Evolutionary conservation across 805 yeast genomes (phyloP).

Genomic region (Zygosaccharomyces siamensis): DNA sequence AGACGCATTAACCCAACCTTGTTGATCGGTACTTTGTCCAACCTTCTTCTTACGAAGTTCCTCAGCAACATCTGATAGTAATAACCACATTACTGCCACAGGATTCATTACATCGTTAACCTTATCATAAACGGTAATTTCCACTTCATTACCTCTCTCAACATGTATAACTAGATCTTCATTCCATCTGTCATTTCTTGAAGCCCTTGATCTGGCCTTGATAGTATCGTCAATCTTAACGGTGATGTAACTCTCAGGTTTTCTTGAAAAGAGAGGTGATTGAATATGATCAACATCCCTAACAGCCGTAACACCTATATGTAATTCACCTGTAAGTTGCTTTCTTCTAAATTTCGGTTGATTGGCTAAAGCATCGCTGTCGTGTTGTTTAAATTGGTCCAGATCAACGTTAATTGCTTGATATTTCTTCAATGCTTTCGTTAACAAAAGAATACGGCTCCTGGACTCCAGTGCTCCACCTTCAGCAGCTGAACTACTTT

Average conservation of each 20-base stretch:
- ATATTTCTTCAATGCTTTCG: conserved; percentile 78
- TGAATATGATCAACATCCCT: conserved; percentile 92
- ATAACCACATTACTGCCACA: conserved; percentile 88
- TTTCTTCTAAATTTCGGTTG: conserved; percentile 74
- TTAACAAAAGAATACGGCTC: conserved; percentile 77
- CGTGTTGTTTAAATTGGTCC: conserved; percentile 54
- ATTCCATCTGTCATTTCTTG: conserved; percentile 73
- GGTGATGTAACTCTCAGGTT: conserved; percentile 72
- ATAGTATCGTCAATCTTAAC: conserved; percentile 87
- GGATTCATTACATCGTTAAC: conserved; percentile 64
- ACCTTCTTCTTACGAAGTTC: conserved; percentile 89
- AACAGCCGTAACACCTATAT: conserved; percentile 66
- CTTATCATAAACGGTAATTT: conserved; percentile 80
- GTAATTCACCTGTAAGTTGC: conserved; percentile 76
- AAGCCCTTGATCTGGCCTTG: conserved; percentile 65
- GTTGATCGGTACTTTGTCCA: conserved; percentile 59
- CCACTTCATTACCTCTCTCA: conserved; percentile 89
- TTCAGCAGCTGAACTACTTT: conserved; percentile 81
- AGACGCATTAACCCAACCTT: conserved; percentile 88
- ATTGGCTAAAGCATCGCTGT: conserved; percentile 53
- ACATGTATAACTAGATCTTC: conserved; percentile 78
- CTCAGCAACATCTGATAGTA: conserved; percentile 87
- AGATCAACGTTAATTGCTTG: conserved; percentile 77
- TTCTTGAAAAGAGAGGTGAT: conserved; percentile 69
- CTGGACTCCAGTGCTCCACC: conserved; percentile 81